These are phyloP conservation scores for Talaromyces thailandensis DNA, from an alignment of 495 filamentous ascomycete genomes.

Conservation along the genomic window DNA sequence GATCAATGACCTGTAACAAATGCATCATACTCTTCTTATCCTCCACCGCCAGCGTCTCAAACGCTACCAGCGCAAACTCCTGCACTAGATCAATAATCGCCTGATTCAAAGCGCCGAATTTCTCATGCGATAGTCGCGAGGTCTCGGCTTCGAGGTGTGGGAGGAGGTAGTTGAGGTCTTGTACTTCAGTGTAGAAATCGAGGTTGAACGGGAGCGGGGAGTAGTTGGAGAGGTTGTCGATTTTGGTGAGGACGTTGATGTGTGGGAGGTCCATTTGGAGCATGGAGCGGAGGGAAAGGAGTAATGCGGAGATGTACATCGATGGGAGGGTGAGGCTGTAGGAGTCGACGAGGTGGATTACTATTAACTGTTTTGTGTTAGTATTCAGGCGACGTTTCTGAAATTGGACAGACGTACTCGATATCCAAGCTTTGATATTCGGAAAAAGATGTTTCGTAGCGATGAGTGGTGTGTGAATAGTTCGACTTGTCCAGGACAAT, in stretches of 20 bases:
- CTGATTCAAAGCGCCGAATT: slow-evolving; percentile 74
- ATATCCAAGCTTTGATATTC: slow-evolving; percentile 83
- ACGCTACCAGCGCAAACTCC: slow-evolving; percentile 79
- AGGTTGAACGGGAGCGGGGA: slow-evolving; percentile 83
- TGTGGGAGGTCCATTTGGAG: slow-evolving; percentile 94
- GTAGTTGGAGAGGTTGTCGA: slow-evolving; percentile 80
- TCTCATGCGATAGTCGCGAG: slow-evolving; percentile 50
- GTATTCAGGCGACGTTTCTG: background rate
- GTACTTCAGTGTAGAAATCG: slow-evolving; percentile 96
- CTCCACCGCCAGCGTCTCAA: slow-evolving; percentile 91
- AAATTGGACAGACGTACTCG: slow-evolving; percentile 51
- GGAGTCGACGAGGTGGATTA: slow-evolving; percentile 82
- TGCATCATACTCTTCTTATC: slow-evolving; percentile 95
- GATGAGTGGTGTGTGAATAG: slow-evolving; percentile 90
- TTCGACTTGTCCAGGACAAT: slow-evolving; percentile 95
- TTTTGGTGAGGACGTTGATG: slow-evolving; percentile 93
- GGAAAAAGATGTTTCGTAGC: slow-evolving; percentile 82
- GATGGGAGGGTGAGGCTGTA: slow-evolving; percentile 86
- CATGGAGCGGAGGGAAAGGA: slow-evolving; percentile 91
- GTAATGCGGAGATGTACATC: slow-evolving; percentile 86
- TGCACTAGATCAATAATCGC: slow-evolving; percentile 82
- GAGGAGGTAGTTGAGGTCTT: slow-evolving; percentile 77
- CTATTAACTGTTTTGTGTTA: slow-evolving; percentile 59
- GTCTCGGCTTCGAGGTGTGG: slow-evolving; percentile 60
- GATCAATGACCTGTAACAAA: slow-evolving; percentile 76